These are phyloP conservation scores for Fusarium haematococcum DNA, from an alignment of 2,329 filamentous ascomycete genomes.

Conservation along the genomic window DNA sequence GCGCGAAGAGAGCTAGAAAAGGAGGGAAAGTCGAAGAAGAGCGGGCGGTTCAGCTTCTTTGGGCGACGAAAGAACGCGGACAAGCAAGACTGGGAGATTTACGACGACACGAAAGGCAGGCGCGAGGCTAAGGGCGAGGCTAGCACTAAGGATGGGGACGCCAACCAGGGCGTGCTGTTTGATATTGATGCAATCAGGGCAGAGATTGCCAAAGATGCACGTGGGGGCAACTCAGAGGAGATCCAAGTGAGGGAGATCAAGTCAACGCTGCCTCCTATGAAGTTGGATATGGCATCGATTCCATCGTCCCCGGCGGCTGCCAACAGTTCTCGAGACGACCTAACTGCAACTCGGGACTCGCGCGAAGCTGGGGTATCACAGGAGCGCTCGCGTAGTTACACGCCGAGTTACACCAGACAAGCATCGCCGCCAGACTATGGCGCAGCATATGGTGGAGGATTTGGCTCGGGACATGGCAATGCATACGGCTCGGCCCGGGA, in stretches of 20 bases:
- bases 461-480: conserved; percentile 26
- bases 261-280: conserved; percentile 91
- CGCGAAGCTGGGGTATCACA: conserved; percentile 39
- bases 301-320: conserved; percentile 38
- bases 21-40: conserved; percentile 75
- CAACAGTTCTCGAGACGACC: conserved; percentile 32
- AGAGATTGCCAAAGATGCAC: conserved; percentile 78
- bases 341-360: conserved; percentile 34
- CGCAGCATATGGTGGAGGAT: conserved; percentile 35
- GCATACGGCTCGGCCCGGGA: conserved; percentile 46
- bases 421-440: conserved; percentile 31
- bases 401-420: conserved; percentile 39
- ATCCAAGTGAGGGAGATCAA: conserved; percentile 82
- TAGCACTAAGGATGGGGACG: conserved; percentile 52
- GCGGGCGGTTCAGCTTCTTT: conserved; percentile 78
- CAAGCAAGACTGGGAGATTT: conserved; percentile 94
- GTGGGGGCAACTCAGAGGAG: conserved; percentile 64
- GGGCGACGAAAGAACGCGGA: conserved; percentile 82
- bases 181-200: conserved; percentile 95
- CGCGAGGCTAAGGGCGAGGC: conserved; percentile 41
- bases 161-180: conserved; percentile 80
- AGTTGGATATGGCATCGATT: conserved; percentile 69
- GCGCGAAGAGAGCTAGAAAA: conserved; percentile 87
- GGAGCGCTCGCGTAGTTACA: conserved; percentile 38
- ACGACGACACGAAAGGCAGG: conserved; percentile 74